These are phyloP conservation scores for Aspergillus sergii DNA, from an alignment of 2,329 filamentous ascomycete species.

Conservation along the genomic window DNA sequence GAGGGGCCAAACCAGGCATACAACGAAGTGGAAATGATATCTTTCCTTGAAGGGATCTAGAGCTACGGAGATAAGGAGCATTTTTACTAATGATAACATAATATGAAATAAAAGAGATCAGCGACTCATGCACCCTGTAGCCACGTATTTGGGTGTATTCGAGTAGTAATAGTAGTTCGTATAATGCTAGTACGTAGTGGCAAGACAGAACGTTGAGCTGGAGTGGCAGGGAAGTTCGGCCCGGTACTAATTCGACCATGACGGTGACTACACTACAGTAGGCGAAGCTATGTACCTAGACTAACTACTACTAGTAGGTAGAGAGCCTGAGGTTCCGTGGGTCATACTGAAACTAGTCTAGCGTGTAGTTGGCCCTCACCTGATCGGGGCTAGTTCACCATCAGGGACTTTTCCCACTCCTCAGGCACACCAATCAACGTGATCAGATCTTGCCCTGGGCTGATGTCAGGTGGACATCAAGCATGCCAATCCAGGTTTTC, in stretches of 20 bases:
- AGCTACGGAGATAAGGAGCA: background rate
- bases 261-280: background rate
- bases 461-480: slow-evolving; percentile 4
- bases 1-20: slow-evolving; percentile 1
- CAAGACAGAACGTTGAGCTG: background rate
- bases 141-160: background rate
- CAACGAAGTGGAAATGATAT: background rate
- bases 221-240: background rate
- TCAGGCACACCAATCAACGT: slow-evolving; percentile 24
- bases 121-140: background rate
- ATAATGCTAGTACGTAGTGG: background rate
- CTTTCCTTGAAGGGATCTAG: background rate
- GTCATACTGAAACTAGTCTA: background rate
- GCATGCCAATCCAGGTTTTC: background rate
- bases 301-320: background rate
- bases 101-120: background rate
- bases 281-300: background rate
- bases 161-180: background rate
- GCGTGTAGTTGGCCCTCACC: slow-evolving; percentile 1
- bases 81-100: background rate
- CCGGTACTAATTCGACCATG: background rate
- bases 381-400: slow-evolving; percentile 1
- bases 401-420: no score
- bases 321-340: background rate
- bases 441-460: background rate